Conservation (phyloP, 345 rosid genomes). For the Aquilaria yunnanensis region DNA sequence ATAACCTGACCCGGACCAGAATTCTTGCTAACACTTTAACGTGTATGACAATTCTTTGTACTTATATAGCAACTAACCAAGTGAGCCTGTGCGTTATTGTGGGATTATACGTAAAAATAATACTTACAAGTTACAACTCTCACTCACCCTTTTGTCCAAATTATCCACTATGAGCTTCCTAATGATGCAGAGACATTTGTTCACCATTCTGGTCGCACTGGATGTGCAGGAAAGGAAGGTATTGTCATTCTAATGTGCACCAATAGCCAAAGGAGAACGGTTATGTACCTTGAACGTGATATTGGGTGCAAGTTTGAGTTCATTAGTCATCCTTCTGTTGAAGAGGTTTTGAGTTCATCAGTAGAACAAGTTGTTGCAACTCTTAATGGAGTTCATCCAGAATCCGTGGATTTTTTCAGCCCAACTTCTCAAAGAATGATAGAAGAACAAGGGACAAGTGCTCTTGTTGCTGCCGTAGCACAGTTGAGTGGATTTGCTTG, state of each 20-base stretch:
- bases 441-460: conserved; percentile 74
- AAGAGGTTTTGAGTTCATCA: conserved; percentile 77
- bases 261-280: conserved; percentile 80
- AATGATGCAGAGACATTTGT: conserved; percentile 98
- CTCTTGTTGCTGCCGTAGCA: conserved; percentile 95
- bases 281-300: conserved; percentile 84
- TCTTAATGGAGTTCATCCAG: conserved; percentile 82
- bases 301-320: conserved; percentile 87
- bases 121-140: neutral
- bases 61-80: no score
- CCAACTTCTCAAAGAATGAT: conserved; percentile 72
- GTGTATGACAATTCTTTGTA: no score
- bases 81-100: no score
- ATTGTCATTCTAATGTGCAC: conserved; percentile 81
- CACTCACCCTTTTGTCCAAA: conserved; percentile 29
- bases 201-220: conserved; percentile 99
- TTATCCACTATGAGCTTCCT: conserved; percentile 96
- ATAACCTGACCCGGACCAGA: no score
- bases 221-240: conserved; percentile 98
- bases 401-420: conserved; percentile 64
- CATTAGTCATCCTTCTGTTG: conserved; percentile 68
- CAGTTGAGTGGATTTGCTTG: conserved; percentile 85
- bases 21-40: no score
- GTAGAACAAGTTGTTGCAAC: conserved; percentile 88
- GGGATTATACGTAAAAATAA: neutral